These are phyloP conservation scores for Aspergillus wentii DNA, from an alignment of 495 filamentous ascomycete species.

Conservation along the genomic window DNA sequence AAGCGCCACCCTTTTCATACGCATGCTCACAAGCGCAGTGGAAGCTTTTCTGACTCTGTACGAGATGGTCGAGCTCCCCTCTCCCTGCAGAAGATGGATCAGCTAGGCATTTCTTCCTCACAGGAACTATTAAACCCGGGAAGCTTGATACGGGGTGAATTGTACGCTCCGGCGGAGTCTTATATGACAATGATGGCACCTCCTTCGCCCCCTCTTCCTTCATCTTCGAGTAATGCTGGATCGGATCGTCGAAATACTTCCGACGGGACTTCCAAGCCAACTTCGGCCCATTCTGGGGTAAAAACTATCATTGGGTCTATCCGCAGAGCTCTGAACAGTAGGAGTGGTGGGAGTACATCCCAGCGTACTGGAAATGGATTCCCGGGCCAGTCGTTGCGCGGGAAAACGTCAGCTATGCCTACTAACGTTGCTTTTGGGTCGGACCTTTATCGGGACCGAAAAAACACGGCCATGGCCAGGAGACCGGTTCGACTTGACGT, in stretches of 20 bases:
- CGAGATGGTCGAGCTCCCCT: constrained; percentile 65
- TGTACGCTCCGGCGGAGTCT: constrained; percentile 70
- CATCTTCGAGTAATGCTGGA: constrained; percentile 13
- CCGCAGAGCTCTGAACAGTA: constrained; percentile 77
- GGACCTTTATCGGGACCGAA: constrained; percentile 41
- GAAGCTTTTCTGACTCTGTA: constrained; percentile 82
- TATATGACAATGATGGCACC: constrained; percentile 69
- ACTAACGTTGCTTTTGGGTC: constrained; percentile 43
- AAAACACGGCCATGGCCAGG: constrained; percentile 28
- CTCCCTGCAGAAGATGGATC: constrained; percentile 36
- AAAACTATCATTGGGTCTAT: constrained; percentile 84
- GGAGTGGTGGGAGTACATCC: constrained; percentile 31
- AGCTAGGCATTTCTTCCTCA: constrained; percentile 34
- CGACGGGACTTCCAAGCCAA: constrained; percentile 25
- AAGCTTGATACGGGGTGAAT: constrained; percentile 76
- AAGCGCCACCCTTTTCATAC: constrained; percentile 34
- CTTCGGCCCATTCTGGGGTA: constrained; percentile 58
- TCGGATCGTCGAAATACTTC: constrained; percentile 29
- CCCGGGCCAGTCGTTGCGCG: constrained; percentile 17
- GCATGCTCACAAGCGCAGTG: constrained; percentile 63
- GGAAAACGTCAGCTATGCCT: constrained; percentile 42
- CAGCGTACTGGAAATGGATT: constrained; percentile 39
- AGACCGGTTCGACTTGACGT: constrained; percentile 59
- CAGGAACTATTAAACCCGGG: constrained; percentile 68
- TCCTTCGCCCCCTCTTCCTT: constrained; percentile 47